A percentile compares a stretch with the other conserved stretches of the same genome.
Conservation (phyloP, 2,329 filamentous ascomycete species). For the Phaeosphaeriaceae sp. region DNA sequence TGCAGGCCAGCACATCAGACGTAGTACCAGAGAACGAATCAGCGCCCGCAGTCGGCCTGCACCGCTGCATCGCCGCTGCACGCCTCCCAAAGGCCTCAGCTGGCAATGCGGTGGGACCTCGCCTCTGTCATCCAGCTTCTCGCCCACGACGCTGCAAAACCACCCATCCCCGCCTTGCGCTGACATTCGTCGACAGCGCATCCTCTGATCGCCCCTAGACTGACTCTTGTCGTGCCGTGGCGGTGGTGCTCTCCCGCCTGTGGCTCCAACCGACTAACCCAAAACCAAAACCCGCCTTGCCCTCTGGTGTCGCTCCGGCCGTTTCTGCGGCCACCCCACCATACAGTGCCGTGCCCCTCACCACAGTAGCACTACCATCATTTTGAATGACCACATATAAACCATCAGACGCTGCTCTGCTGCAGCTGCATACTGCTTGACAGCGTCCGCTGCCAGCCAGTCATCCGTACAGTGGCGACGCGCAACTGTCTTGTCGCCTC, state of each 20-base stretch:
- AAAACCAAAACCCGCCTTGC: neutral
- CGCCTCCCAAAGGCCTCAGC: constrained; percentile 28
- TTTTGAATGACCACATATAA: constrained; percentile 2
- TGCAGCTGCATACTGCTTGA: constrained; percentile 8
- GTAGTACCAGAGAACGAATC: constrained; percentile 15
- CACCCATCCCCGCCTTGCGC: constrained; percentile 22
- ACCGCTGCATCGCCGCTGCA: constrained; percentile 12
- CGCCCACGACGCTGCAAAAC: constrained; percentile 12
- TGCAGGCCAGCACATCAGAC: constrained; percentile 23
- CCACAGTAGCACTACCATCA: constrained; percentile 5
- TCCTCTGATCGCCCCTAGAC: constrained; percentile 14
- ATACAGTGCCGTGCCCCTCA: constrained; percentile 4
- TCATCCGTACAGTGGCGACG: constrained; percentile 16
- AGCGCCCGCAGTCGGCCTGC: constrained; percentile 8
- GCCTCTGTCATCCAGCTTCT: neutral
- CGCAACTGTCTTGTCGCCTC: constrained; percentile 20
- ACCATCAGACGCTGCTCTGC: constrained; percentile 13
- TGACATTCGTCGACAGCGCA: constrained; percentile 25
- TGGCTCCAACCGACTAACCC: neutral
- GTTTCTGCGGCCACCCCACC: constrained; percentile 24
- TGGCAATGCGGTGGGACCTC: constrained; percentile 2
- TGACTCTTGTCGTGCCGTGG: constrained; percentile 10
- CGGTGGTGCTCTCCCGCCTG: neutral
- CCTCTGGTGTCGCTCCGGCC: constrained; percentile 11
- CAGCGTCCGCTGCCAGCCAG: constrained; percentile 15